Base-by-base conservation (phyloP, 2,329 filamentous ascomycete genomes). In the Davidsoniella eucalypti region DNA sequence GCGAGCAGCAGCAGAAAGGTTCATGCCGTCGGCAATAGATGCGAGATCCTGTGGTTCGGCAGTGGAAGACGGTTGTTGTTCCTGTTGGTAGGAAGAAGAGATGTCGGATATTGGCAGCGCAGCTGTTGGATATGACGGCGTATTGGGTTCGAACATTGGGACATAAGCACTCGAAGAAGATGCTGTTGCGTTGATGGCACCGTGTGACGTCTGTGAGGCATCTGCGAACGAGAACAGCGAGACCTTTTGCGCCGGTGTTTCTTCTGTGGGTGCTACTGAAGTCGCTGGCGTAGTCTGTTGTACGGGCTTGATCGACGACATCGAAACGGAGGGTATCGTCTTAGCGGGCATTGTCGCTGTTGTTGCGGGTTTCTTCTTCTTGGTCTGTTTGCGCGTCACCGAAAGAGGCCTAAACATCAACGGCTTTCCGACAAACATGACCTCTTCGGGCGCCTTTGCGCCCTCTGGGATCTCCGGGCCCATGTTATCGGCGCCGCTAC, bases 381-480 rank as follows among this genome's bases (percentile, higher is more conserved):
- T 87, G 55, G 75, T 76, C 26, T 79, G 72, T 55, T 82, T 86
- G 54, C 85, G 75, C 14, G 80, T 77, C 12, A 95, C 87, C 1
- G 88, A 94, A 37, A 95, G 69, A 3, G 90, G 90, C 61, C 81
- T 84, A 64, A 96, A 95, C 77, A 87, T 84, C 63, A 88, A 76
- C 10, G 87, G 78, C 57, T 88, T 92, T 17, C 84, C 84, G 2
- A 81, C 75, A 12, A 84, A 65, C 64, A 84, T 82, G 14, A 82
- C 73, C 52, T 82, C 76, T 2, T 75, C 69, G n/a, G 72, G 73
- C 23, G 72, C 64, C 58, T 78, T 77, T 58, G 77, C 71, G 40
- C 73, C 72, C 10, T 67, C 68, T 1, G 73, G 70, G 57, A 75
- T 72, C 29, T 69, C 66, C n/a, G 72, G 71, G 43, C 60, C 56